Evolutionary conservation across 345 rosid species (phyloP).

Genomic region (Dipteronia dyeriana): DNA sequence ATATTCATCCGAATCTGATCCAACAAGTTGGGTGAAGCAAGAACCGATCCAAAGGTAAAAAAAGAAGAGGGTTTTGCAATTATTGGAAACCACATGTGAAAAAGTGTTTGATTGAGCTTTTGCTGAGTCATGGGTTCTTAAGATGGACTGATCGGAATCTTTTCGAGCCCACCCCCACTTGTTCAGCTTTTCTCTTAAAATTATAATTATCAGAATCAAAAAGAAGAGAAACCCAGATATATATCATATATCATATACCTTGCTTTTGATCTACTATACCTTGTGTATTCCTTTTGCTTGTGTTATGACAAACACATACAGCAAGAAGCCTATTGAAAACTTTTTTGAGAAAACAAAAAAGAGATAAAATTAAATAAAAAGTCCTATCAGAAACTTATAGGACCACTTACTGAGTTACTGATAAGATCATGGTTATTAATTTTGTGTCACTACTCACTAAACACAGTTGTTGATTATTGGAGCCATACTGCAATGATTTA

Average conservation of each 20-base stretch:
- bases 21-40: slow-evolving; percentile 4
- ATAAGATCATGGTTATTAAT: too few relatives aligned
- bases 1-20: background rate
- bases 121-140: slow-evolving; percentile 11
- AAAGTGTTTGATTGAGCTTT: slow-evolving; percentile 18
- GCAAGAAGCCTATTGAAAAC: background rate
- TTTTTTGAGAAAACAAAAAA: background rate
- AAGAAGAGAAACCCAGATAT: slow-evolving; percentile 13
- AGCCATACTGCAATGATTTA: slow-evolving; percentile 20
- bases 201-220: background rate
- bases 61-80: slow-evolving; percentile 20
- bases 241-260: background rate
- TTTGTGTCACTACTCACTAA: too few relatives aligned
- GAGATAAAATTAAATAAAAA: background rate
- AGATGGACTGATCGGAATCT: slow-evolving; percentile 26
- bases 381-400: background rate
- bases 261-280: slow-evolving; percentile 20
- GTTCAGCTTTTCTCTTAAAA: slow-evolving; percentile 18
- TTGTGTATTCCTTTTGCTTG: background rate
- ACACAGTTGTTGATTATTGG: background rate
- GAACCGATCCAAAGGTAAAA: slow-evolving; percentile 24
- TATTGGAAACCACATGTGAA: slow-evolving; percentile 31
- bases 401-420: background rate
- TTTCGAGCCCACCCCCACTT: slow-evolving; percentile 33
- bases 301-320: background rate